Evolutionary conservation across 148 eudicot species (phyloP).

Genomic region (Beta vulgaris): DNA sequence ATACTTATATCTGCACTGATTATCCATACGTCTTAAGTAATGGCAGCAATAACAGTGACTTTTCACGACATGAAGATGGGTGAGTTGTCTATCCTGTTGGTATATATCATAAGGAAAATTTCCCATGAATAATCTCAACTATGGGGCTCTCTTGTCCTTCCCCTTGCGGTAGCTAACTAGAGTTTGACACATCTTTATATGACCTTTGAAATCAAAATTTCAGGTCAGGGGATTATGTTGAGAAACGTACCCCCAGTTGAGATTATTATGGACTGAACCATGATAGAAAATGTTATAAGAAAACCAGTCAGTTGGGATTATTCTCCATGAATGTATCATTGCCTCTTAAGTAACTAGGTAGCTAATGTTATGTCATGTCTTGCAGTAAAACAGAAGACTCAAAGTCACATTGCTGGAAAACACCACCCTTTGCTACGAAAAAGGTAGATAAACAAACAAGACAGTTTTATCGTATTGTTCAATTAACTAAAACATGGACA

Average conservation of each 20-base stretch:
- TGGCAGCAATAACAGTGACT: slow-evolving; percentile 29
- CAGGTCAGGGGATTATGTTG: no score
- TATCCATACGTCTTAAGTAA: slow-evolving; percentile 38
- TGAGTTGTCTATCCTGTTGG: slow-evolving; percentile 29
- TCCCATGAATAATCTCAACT: no score
- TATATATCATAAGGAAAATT: no score
- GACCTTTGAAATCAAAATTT: no score
- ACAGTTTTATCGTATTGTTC: neutral
- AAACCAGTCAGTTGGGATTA: no score
- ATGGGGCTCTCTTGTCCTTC: no score
- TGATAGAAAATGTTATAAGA: no score
- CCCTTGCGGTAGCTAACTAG: no score
- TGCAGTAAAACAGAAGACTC: slow-evolving; percentile 42
- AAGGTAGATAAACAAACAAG: slow-evolving; percentile 36
- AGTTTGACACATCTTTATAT: no score
- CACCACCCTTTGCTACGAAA: slow-evolving; percentile 55
- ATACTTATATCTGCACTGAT: slow-evolving; percentile 45
- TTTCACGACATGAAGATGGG: slow-evolving; percentile 40
- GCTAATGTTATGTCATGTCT: neutral
- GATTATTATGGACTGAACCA: no score
- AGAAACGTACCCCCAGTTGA: no score
- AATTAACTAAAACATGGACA: neutral
- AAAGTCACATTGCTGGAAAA: slow-evolving; percentile 59
- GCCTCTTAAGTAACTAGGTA: neutral
- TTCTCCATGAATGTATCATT: no score